phyloP scores from a whole-genome alignment of 495 filamentous ascomycete genomes.

The Xylaria grammica region DNA sequence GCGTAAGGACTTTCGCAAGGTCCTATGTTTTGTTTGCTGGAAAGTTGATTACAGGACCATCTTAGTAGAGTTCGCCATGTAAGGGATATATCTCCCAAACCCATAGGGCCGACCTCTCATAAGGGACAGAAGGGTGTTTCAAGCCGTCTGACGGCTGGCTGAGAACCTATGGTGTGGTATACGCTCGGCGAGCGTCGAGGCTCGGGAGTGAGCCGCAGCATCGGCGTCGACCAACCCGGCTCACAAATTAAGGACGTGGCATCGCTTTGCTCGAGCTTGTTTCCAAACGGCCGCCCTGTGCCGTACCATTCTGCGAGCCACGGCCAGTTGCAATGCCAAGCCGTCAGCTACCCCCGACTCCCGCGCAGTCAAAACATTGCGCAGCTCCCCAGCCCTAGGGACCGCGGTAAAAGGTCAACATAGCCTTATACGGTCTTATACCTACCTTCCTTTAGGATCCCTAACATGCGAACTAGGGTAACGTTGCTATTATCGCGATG shows the following conservation, averaged over 20 bases:
- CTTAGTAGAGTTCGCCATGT: neutral
- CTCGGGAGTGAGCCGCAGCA: neutral
- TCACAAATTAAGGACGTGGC: neutral
- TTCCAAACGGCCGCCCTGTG: neutral
- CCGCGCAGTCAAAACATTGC: too few species aligned
- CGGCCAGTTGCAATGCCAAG: too few species aligned
- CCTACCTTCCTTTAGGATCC: neutral
- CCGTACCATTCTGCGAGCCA: neutral
- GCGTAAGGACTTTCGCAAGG: neutral
- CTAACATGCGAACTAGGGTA: slow-evolving; percentile 4
- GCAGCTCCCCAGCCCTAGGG: neutral
- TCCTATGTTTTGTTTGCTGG: neutral
- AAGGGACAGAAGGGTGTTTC: neutral
- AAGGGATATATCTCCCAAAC: neutral
- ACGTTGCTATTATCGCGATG: slow-evolving; percentile 8
- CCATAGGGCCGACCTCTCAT: neutral
- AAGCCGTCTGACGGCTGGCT: neutral
- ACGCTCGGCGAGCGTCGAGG: neutral
- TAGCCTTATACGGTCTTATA: neutral
- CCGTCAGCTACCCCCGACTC: too few species aligned
- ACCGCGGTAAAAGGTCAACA: neutral
- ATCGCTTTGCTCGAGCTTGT: neutral
- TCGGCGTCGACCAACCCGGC: neutral
- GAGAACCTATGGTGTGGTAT: too few species aligned
- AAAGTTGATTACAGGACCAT: slow-evolving; percentile 5